phyloP scores from a whole-genome alignment of 495 filamentous ascomycete species.

The Aspergillus wentii region DNA sequence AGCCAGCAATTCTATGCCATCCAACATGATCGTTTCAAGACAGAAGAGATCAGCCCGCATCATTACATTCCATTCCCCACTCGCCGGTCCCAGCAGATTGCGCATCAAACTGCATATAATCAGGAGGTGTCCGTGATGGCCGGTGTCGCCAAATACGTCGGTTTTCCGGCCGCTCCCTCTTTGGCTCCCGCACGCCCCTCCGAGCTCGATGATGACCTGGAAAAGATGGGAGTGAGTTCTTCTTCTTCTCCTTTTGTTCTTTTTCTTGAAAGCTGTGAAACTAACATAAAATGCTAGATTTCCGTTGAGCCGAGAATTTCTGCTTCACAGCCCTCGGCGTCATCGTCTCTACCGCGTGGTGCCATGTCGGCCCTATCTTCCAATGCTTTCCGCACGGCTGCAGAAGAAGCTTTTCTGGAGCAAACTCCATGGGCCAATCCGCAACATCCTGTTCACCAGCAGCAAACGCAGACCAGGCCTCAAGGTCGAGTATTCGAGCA shows the following conservation, averaged over 20 bases:
- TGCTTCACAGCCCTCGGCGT: conserved; percentile 17
- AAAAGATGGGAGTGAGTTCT: conserved; percentile 80
- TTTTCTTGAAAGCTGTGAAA: too few species aligned
- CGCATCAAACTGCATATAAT: conserved; percentile 82
- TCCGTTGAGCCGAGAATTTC: conserved; percentile 27
- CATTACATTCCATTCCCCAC: conserved; percentile 70
- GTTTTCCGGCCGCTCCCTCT: conserved; percentile 90
- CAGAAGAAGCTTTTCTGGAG: conserved; percentile 78
- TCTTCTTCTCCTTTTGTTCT: too few species aligned
- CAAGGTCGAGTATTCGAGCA: conserved; percentile 29
- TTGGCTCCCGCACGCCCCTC: conserved; percentile 64
- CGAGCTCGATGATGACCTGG: conserved; percentile 80
- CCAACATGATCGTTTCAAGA: conserved; percentile 81
- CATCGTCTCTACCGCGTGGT: too few species aligned
- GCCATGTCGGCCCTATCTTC: conserved; percentile 35
- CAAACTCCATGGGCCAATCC: conserved; percentile 86
- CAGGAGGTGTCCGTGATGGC: conserved; percentile 87
- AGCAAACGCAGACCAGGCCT: conserved; percentile 30
- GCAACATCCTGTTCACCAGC: conserved; percentile 70
- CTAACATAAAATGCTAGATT: too few species aligned
- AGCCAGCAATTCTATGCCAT: conserved; percentile 87
- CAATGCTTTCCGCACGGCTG: conserved; percentile 44
- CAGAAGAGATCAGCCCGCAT: conserved; percentile 75
- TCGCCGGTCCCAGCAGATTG: conserved; percentile 64
- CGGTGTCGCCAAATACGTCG: conserved; percentile 87